Evolutionary conservation across 2,329 filamentous ascomycete genomes (phyloP).

Genomic region (Fusarium buxicola): DNA sequence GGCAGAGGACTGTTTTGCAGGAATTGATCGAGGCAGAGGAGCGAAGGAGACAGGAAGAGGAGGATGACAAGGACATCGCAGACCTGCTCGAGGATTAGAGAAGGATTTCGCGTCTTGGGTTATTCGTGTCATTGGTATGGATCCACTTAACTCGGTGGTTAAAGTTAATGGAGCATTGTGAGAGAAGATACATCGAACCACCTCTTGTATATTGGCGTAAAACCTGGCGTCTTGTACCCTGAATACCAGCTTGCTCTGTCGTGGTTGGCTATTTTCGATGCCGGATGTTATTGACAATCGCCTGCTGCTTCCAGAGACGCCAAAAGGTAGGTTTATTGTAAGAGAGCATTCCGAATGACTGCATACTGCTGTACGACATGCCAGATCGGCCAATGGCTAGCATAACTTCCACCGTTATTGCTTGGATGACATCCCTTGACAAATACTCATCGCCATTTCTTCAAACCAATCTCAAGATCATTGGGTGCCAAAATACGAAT

Average conservation of each 20-base stretch:
- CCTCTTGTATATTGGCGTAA: not conserved
- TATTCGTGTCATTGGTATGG: constrained; percentile 1
- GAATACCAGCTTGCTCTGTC: not conserved
- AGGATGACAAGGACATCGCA: constrained; percentile 80
- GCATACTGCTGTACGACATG: constrained; percentile 1
- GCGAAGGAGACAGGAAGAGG: constrained; percentile 68
- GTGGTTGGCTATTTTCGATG: not conserved
- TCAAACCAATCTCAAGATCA: too few species aligned
- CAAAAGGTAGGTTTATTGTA: not conserved
- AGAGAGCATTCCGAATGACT: not conserved
- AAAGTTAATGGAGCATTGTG: constrained; percentile 12
- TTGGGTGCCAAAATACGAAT: too few species aligned
- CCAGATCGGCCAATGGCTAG: not conserved
- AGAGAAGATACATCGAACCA: constrained; percentile 7
- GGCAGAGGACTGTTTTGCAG: constrained; percentile 75
- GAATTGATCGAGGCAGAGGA: constrained; percentile 73
- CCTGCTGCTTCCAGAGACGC: not conserved
- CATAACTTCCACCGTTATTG: constrained; percentile 1
- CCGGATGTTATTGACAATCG: not conserved
- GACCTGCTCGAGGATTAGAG: constrained; percentile 72
- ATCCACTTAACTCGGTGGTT: constrained; percentile 8
- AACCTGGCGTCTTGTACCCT: not conserved
- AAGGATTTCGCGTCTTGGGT: not conserved
- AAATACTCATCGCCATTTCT: not conserved
- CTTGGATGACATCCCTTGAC: not conserved